phyloP scores from a whole-genome alignment of 306 rosid genomes.

The Quercus agrifolia region DNA sequence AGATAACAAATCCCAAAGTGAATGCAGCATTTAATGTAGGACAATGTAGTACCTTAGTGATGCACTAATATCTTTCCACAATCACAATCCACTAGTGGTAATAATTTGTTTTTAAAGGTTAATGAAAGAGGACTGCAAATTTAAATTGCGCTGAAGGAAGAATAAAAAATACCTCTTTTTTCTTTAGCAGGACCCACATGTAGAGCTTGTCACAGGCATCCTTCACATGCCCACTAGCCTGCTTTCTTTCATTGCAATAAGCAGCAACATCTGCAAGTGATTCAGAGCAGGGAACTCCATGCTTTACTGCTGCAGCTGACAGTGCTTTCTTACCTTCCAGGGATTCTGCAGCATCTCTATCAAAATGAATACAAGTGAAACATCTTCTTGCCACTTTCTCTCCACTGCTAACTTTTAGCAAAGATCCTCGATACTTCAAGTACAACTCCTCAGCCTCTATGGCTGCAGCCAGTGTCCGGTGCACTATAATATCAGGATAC shows the following conservation, averaged over 20 bases:
- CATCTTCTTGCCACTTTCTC: slow-evolving; percentile 36
- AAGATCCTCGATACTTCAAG: slow-evolving; percentile 37
- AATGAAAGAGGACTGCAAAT: background rate
- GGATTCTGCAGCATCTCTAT: slow-evolving; percentile 68
- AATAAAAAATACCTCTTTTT: slow-evolving; percentile 47
- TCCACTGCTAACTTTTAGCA: slow-evolving; percentile 26
- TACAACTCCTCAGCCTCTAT: slow-evolving; percentile 79
- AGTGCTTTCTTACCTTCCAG: slow-evolving; percentile 56
- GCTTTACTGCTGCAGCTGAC: slow-evolving; percentile 63
- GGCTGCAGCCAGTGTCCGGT: slow-evolving; percentile 71
- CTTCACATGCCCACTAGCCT: slow-evolving; percentile 65
- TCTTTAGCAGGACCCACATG: slow-evolving; percentile 74
- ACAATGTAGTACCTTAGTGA: background rate
- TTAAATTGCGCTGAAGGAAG: background rate
- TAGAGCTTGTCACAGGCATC: slow-evolving; percentile 81
- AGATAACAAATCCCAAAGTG: background rate
- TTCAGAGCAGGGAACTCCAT: slow-evolving; percentile 51
- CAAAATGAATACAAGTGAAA: slow-evolving; percentile 70
- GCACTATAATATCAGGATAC: slow-evolving; percentile 93
- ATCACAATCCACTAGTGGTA: background rate
- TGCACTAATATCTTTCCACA: background rate
- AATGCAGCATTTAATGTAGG: background rate
- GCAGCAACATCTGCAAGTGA: slow-evolving; percentile 57
- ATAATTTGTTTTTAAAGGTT: background rate
- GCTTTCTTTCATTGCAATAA: slow-evolving; percentile 71